A percentile compares a stretch with the other conserved stretches of the same genome.
Evolutionary conservation across 352 stramenopile species (phyloP).

Genomic region (Pythium insidiosum): DNA sequence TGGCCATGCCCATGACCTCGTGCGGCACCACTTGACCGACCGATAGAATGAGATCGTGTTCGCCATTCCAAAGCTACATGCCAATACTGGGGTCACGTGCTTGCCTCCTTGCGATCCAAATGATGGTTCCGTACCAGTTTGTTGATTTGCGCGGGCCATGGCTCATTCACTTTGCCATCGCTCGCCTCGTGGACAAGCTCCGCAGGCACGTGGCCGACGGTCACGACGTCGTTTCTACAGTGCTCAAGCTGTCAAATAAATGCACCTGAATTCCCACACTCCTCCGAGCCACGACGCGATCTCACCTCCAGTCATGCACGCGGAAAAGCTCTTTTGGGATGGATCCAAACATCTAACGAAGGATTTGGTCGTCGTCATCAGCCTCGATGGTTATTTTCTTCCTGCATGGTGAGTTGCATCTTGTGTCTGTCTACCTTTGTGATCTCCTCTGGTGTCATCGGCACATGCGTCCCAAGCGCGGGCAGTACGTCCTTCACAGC

Average conservation of each 20-base stretch:
- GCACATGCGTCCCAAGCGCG: constrained; percentile 92
- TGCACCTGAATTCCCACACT: no score
- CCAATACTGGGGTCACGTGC: neutral
- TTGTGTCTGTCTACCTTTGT: constrained; percentile 51
- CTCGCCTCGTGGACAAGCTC: constrained; percentile 91
- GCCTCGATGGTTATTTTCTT: no score
- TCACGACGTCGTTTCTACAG: constrained; percentile 94
- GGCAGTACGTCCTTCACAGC: constrained; percentile 88
- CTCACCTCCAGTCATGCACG: constrained; percentile 94
- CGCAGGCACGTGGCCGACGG: constrained; percentile 90
- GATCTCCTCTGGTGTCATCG: constrained; percentile 94
- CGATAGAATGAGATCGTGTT: constrained; percentile 91
- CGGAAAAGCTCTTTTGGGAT: constrained; percentile 84
- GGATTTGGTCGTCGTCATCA: no score
- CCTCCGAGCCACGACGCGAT: no score
- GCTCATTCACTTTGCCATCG: constrained; percentile 91
- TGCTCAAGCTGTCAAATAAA: no score
- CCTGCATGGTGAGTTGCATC: no score
- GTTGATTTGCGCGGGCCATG: constrained; percentile 96
- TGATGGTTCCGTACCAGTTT: constrained; percentile 63
- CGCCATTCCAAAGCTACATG: constrained; percentile 83
- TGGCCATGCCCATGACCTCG: constrained; percentile 98
- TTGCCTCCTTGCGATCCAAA: no score
- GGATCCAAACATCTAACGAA: constrained; percentile 93
- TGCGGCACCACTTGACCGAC: constrained; percentile 97